Percentiles rank a stretch among this genome's conserved stretches.
Conservation (phyloP, 352 stramenopile species). For the Pythium rishiriense region DNA sequence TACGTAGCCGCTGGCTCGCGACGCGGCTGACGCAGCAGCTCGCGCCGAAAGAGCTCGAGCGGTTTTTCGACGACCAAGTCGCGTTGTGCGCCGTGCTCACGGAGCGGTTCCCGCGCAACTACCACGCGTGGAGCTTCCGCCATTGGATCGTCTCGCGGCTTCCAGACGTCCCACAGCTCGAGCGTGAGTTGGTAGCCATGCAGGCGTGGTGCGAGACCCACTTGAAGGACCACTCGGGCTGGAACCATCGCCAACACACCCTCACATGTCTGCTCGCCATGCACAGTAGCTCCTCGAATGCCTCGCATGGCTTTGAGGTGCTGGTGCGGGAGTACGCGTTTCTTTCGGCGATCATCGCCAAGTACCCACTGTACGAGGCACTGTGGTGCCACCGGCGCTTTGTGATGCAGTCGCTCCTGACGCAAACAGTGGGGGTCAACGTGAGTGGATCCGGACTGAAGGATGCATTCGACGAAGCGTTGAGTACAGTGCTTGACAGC, state of each 20-base stretch:
- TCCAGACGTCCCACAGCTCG: slow-evolving; percentile 16
- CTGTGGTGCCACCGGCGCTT: slow-evolving; percentile 83
- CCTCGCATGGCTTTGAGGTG: slow-evolving; percentile 8
- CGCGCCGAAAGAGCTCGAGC: slow-evolving; percentile 10
- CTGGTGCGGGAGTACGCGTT: slow-evolving; percentile 52
- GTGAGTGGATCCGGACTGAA: neutral
- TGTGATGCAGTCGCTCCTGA: slow-evolving; percentile 49
- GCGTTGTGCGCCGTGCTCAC: slow-evolving; percentile 48
- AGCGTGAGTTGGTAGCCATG: slow-evolving; percentile 55
- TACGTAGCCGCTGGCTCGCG: slow-evolving; percentile 52
- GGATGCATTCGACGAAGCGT: neutral
- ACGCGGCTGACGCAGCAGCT: slow-evolving; percentile 33
- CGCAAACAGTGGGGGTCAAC: neutral
- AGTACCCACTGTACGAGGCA: slow-evolving; percentile 59
- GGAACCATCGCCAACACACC: slow-evolving; percentile 76
- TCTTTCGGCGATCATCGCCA: slow-evolving; percentile 46
- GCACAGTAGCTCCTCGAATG: neutral
- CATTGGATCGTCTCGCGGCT: slow-evolving; percentile 68
- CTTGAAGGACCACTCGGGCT: slow-evolving; percentile 75
- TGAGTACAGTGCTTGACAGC: neutral
- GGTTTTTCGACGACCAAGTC: slow-evolving; percentile 57
- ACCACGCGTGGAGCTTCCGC: slow-evolving; percentile 84
- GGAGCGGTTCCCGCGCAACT: slow-evolving; percentile 74
- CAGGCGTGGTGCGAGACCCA: slow-evolving; percentile 62
- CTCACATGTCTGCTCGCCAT: slow-evolving; percentile 31